Base-by-base conservation (phyloP, 2,329 filamentous ascomycete genomes). In the Elsinoe batatas region DNA sequence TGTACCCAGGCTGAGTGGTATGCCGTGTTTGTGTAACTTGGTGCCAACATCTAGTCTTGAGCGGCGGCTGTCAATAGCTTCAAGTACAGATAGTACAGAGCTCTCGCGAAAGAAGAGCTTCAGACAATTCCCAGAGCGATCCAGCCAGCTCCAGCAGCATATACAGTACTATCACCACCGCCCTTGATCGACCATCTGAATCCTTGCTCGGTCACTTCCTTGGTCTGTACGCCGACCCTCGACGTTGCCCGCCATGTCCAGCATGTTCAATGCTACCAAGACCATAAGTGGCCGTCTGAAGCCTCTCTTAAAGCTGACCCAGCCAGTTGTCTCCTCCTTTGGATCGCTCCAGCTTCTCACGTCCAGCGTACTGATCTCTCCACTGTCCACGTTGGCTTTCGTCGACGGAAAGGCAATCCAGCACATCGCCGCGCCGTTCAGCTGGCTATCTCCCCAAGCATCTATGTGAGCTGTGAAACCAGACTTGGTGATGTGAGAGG, bases 351-450 rank as follows among this genome's bases (percentile, higher is more conserved):
- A 63, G 15, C 51, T 57, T 22, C 63, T 54, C 47, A 63, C 61
- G 57, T 65, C 64, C 2, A 46, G 50, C 5, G 64, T 64, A 10
- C 56, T 56, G 49, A 66, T 63, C n/a, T 54, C 56, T 3, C 65
- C 65, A n/a, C 56, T 58, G 17, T 61, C 63, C 2, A 65, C 64
- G 30, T 59, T 58, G 42, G 46, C 56, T 54, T 67, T 67, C 8
- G 49, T 53, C 44, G 57, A 57, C 0, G 64, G 64, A 54, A 65
- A 65, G 1, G 64, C 65, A n/a, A 67, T 65, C 62, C 63, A 67
- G 49, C 59, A 62, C 59, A 67, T 60, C 1, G 63, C 64, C 3
- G 63, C 65, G 26, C 64, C 64, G 26, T 59, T 49, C 40, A 66
- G 49, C n/a, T 56, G 54, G 11, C 59, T 61, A 30, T 63, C 60